Conservation (phyloP, 2,329 filamentous ascomycete genomes). For the Botryotinia convoluta region DNA sequence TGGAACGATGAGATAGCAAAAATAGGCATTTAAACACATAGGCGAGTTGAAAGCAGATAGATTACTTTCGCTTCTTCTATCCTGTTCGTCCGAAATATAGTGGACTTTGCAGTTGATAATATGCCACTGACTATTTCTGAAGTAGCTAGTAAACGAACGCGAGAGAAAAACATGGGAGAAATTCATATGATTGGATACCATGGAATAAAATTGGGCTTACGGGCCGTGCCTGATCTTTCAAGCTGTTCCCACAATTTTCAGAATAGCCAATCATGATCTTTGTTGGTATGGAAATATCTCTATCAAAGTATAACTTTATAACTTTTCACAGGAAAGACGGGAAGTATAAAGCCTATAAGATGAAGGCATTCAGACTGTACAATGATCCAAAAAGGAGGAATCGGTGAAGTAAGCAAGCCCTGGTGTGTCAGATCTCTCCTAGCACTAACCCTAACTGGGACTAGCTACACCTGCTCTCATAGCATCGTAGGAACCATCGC, state of each 20-base stretch:
- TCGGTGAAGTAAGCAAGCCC: not conserved
- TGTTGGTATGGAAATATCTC: not conserved
- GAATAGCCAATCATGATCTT: not conserved
- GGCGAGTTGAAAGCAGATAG: not conserved
- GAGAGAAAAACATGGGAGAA: not conserved
- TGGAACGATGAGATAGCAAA: not conserved
- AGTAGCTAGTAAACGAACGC: not conserved
- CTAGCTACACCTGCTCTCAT: not conserved
- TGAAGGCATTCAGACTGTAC: not conserved
- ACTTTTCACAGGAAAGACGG: not conserved
- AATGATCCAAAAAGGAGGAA: not conserved
- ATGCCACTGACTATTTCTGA: not conserved
- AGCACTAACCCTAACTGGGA: not conserved
- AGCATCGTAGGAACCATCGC: not conserved
- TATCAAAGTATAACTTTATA: not conserved
- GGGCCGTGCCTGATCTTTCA: not conserved
- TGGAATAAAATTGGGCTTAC: not conserved
- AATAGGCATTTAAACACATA: not conserved
- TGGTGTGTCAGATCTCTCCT: not conserved
- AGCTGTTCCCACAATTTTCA: not conserved
- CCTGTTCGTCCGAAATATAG: not conserved
- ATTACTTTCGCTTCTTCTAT: not conserved
- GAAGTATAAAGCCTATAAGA: not conserved
- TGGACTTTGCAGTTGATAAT: not conserved
- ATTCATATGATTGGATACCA: not conserved